Evolutionary conservation across 345 rosid genomes (phyloP).

Genomic region (Iberis pinnata): DNA sequence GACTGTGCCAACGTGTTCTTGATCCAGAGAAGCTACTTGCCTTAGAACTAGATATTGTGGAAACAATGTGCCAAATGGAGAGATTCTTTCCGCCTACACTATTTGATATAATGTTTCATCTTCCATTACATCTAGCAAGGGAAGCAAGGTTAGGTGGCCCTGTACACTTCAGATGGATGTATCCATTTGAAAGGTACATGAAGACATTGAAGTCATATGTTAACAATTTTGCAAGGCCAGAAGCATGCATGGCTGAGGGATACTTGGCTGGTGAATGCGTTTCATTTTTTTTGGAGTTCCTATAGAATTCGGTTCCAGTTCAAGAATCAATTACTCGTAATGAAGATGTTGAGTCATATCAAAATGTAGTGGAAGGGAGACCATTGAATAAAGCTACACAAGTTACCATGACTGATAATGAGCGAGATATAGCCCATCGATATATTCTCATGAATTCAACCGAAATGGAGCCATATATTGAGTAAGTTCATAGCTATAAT

Average conservation of each 20-base stretch:
- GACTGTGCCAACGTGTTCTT: not conserved
- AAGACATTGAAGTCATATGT: not conserved
- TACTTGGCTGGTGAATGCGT: not conserved
- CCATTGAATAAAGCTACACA: not conserved
- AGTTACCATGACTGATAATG: not conserved
- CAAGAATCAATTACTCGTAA: not conserved
- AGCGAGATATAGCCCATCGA: not conserved
- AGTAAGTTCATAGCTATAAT: not conserved
- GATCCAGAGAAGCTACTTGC: not conserved
- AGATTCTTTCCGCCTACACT: constrained; percentile 1
- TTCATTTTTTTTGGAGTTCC: not conserved
- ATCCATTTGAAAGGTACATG: constrained; percentile 8
- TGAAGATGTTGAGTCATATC: not conserved
- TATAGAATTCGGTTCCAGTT: not conserved
- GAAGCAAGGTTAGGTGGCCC: constrained; percentile 1
- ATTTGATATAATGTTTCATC: constrained; percentile 7
- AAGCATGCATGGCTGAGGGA: not conserved
- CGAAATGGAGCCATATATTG: not conserved
- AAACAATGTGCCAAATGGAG: not conserved
- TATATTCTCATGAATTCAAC: not conserved
- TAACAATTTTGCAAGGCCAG: not conserved
- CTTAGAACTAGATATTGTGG: not conserved
- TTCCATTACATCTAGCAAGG: not conserved
- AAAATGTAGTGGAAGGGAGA: not conserved
- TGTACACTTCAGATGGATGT: not conserved